Evolutionary conservation across 2,329 filamentous ascomycete genomes (phyloP).

Genomic region (Epichloe glyceriae): DNA sequence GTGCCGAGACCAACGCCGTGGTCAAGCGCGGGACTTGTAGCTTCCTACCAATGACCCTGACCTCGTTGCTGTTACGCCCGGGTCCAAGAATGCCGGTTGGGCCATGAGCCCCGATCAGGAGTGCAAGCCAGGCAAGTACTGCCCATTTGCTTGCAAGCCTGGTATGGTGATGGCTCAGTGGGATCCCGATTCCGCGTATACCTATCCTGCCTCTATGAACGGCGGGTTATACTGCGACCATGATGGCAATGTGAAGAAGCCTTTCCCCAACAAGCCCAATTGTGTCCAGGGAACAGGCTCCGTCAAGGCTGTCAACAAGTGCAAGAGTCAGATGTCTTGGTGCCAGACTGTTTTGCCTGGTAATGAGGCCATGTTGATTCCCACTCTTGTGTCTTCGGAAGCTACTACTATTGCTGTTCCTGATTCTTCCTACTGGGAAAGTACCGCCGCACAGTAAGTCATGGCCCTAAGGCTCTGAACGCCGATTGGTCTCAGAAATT

Average conservation of each 20-base stretch:
- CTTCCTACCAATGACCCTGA: constrained; percentile 49
- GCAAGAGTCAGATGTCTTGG: constrained; percentile 49
- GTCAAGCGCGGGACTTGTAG: constrained; percentile 46
- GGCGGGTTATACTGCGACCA: constrained; percentile 62
- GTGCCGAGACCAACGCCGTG: constrained; percentile 17
- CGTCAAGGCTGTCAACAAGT: constrained; percentile 54
- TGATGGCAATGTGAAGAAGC: constrained; percentile 52
- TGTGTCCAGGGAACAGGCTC: constrained; percentile 57
- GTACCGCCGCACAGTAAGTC: constrained; percentile 61
- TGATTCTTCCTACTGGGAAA: constrained; percentile 54
- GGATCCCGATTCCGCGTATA: constrained; percentile 58
- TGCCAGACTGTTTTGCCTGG: constrained; percentile 71
- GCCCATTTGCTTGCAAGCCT: constrained; percentile 63
- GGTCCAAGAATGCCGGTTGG: constrained; percentile 56
- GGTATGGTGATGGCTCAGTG: constrained; percentile 70
- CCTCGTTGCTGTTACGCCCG: constrained; percentile 54
- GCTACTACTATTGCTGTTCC: constrained; percentile 57
- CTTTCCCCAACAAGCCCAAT: constrained; percentile 54
- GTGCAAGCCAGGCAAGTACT: constrained; percentile 55
- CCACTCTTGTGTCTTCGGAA: constrained; percentile 47
- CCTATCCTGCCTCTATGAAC: constrained; percentile 59
- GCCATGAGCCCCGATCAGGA: constrained; percentile 64
- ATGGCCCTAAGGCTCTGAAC: background rate
- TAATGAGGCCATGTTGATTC: constrained; percentile 72
- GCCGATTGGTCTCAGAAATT: too few relatives aligned